phyloP scores from a whole-genome alignment of 768 basidiomycete species.

The Phanerodontia chrysosporium region DNA sequence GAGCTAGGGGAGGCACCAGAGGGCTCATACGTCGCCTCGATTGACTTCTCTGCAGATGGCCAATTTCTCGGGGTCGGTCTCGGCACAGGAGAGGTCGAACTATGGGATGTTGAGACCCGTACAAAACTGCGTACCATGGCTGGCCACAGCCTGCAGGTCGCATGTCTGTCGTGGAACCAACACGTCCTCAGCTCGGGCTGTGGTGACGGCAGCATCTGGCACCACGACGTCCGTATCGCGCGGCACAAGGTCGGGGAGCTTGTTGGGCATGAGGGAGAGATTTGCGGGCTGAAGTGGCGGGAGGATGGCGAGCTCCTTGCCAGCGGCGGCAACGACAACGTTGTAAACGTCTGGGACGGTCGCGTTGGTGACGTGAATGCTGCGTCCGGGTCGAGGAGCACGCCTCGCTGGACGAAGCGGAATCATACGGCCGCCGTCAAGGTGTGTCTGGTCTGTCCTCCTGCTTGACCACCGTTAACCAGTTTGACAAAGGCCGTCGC shows the following conservation, averaged over 20 bases:
- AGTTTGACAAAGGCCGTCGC: slow-evolving; percentile 68
- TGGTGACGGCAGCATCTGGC: slow-evolving; percentile 92
- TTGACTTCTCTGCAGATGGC: slow-evolving; percentile 79
- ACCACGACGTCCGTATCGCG: slow-evolving; percentile 85
- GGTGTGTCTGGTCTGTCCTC: slow-evolving; percentile 3
- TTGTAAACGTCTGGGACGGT: slow-evolving; percentile 97
- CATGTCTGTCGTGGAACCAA: slow-evolving; percentile 81
- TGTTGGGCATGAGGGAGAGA: slow-evolving; percentile 86
- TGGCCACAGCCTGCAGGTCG: slow-evolving; percentile 82
- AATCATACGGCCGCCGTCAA: slow-evolving; percentile 50
- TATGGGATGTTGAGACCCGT: slow-evolving; percentile 87
- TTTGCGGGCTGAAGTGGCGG: slow-evolving; percentile 90
- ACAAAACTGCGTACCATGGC: slow-evolving; percentile 87
- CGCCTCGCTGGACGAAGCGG: slow-evolving; percentile 48
- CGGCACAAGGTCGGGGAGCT: slow-evolving; percentile 88
- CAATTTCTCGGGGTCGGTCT: slow-evolving; percentile 79
- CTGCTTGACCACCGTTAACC: not conserved
- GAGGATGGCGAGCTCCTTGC: slow-evolving; percentile 86
- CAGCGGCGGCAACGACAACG: slow-evolving; percentile 96
- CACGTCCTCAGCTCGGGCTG: slow-evolving; percentile 88
- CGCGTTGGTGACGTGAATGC: slow-evolving; percentile 34
- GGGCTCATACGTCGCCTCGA: slow-evolving; percentile 68
- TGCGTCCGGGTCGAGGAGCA: slow-evolving; percentile 19
- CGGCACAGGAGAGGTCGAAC: slow-evolving; percentile 81
- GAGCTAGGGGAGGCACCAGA: slow-evolving; percentile 74